Evolutionary conservation across 805 yeast species (phyloP).

Genomic region (Nadsonia fulvescens): DNA sequence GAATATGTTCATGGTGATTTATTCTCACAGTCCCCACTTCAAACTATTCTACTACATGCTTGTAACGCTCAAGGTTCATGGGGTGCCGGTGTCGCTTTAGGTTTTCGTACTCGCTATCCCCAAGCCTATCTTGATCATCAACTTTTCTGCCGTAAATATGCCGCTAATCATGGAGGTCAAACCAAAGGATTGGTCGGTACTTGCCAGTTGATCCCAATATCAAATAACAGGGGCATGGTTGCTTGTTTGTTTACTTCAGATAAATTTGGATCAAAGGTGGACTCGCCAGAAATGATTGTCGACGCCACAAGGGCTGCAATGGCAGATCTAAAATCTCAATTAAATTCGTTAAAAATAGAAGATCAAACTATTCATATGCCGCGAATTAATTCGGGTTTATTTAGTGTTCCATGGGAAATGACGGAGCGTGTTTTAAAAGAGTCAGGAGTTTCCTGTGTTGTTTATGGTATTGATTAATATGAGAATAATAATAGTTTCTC

Average conservation of each 20-base stretch:
- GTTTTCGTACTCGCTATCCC: constrained; percentile 37
- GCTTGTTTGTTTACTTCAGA: constrained; percentile 62
- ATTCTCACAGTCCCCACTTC: constrained; percentile 20
- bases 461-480: constrained; percentile 20
- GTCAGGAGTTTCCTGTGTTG: constrained; percentile 22
- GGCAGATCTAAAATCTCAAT: constrained; percentile 25
- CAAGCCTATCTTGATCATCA: constrained; percentile 31
- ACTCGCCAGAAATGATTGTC: constrained; percentile 26
- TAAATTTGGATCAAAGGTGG: constrained; percentile 27
- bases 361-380: constrained; percentile 53
- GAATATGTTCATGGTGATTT: constrained; percentile 44
- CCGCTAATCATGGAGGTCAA: constrained; percentile 8
- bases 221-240: constrained; percentile 23
- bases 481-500: no score
- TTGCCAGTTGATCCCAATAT: constrained; percentile 27
- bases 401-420: constrained; percentile 60
- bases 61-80: constrained; percentile 63
- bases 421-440: constrained; percentile 36
- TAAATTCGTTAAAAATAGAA: no score
- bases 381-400: constrained; percentile 60
- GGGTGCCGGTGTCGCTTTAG: constrained; percentile 71
- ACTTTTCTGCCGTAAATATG: constrained; percentile 29
- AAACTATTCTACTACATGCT: constrained; percentile 47
- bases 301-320: constrained; percentile 32
- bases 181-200: constrained; percentile 32